Base-by-base conservation (phyloP, 2,329 filamentous ascomycete genomes). In the Westerdykella aurantiaca region DNA sequence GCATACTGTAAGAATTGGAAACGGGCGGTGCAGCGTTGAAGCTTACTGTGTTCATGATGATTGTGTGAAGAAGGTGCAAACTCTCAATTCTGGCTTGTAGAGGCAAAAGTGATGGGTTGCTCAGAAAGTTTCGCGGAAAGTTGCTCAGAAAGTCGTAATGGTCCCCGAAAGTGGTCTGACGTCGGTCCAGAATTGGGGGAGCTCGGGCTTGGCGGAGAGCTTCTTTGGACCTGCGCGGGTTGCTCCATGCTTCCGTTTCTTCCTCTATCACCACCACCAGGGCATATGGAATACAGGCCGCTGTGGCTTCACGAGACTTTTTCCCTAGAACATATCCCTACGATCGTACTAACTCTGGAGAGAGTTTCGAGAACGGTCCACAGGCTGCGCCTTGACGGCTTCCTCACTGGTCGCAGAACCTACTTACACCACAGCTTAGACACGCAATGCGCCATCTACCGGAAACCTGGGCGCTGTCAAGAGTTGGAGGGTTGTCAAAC, bases 1-100 rank as follows among this genome's bases (percentile, higher is more conserved):
- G n/a, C 21, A 31, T 35, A 38, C 31, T 46, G 44, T 64, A 52
- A 60, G 53, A n/a, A 31, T 21, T 37, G 16, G 22, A 25, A 21
- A 13, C 31, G 10, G 16, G 18, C 9, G 18, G 37, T 25, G 31
- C 41, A 17, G 6, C n/a, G 34, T 12, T 7, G 17, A 23, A 35
- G 57, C 73, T 53, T 67, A 77, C 75, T 41, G 75, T 78, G 61
- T 78, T 78, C 75, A 78, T 78, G 45, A 25, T 65, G 51, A 34
- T 25, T 31, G 17, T 44, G 41, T 46, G 22, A 11, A 22, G 21
- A 17, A 31, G 31, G 31, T 25, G 21, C 25, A 12, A 21, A 21
- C 18, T 7, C 7, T 29, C 4, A 9, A 29, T 12, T 29, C 25
- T 29, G 18, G 18, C 18, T 21, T 3, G 9, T 29, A 29, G 25